Conservation (phyloP, 2,329 filamentous ascomycete genomes). For the Pseudodiploospora longispora region DNA sequence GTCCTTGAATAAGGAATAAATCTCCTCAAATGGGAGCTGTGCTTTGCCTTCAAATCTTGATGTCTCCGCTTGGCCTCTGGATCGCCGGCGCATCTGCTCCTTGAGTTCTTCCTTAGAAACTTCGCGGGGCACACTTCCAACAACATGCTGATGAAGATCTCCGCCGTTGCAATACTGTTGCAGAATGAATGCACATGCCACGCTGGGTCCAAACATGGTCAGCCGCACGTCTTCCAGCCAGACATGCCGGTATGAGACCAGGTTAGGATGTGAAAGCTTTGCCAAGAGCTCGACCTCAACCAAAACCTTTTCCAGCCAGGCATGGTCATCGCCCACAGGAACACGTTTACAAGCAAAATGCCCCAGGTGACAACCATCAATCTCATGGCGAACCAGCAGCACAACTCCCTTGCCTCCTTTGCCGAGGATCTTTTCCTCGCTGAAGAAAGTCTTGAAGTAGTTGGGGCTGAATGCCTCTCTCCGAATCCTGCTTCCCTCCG, state of each 20-base stretch:
- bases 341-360: conserved; percentile 96
- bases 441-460: conserved; percentile 90
- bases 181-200: conserved; percentile 92
- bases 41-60: conserved; percentile 35
- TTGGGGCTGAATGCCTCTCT: conserved; percentile 81
- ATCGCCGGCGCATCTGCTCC: conserved; percentile 73
- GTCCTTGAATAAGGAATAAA: conserved; percentile 93
- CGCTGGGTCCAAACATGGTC: conserved; percentile 78
- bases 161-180: conserved; percentile 97
- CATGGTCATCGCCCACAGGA: conserved; percentile 88
- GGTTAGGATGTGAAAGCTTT: conserved; percentile 84
- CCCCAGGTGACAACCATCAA: conserved; percentile 81
- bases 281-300: conserved; percentile 90
- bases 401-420: conserved; percentile 93
- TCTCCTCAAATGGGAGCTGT: conserved; percentile 69
- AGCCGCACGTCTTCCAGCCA: conserved; percentile 89
- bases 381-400: conserved; percentile 81
- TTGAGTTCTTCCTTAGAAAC: conserved; percentile 80
- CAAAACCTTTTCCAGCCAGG: conserved; percentile 89
- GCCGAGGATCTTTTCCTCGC: conserved; percentile 78
- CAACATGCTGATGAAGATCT: conserved; percentile 79
- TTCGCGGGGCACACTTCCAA: conserved; percentile 56
- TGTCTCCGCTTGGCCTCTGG: conserved; percentile 65
- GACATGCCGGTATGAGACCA: conserved; percentile 94
- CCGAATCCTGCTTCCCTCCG: conserved; percentile 63